Evolutionary conservation across 164 flowering plant genomes (phyloP), one percentile per base, ranked within the genome.

Genomic region (Protea cynaroides): DNA sequence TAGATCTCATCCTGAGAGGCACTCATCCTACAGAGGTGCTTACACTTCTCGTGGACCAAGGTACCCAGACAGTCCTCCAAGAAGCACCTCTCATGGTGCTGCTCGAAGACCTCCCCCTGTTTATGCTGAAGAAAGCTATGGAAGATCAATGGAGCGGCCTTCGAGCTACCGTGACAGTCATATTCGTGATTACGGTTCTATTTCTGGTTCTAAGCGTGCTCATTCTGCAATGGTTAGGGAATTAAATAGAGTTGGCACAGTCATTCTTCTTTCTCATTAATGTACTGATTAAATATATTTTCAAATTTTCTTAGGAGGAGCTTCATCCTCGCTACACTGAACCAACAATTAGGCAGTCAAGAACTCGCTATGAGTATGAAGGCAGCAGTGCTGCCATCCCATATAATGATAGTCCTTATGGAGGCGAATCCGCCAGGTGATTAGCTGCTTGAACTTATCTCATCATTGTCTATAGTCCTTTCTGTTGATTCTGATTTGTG

Each of bases 141-240:
- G 56, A 10, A 64, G 72, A 56, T 40, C 56, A 24, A n/a, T 56
- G 47, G 72, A 69, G 36, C 72, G 58, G 10, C 66, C 72, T 40
- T 43, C 63, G 46, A 62, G 69, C 66, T 73, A 69, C 58, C 76
- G 53, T 47, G 76, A 61, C 25, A 47, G 66, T 58, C 72, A 58
- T 40, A 55, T 53, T 59, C 76, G 43, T 61, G 72, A 68, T 7
- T 73, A 73, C 8, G n/a, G 59, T 62, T 62, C 71, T 62, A 25
- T 58, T 57, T 65, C 72, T 61, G 70, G 76, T 23, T 73, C 69
- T 37, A 73, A 73, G 51, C 72, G 76, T 24, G 49, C 59, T 43
- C 62, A 65, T 56, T 37, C 72, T 69, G 65, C 54, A 34, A 36
- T 63, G 56, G 72, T 61, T 34, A 38, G 58, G 59, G 36, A 10